A percentile compares a stretch with the other conserved stretches of the same genome.
phyloP scores from a whole-genome alignment of 306 rosid genomes.

The Casuarina glauca region DNA sequence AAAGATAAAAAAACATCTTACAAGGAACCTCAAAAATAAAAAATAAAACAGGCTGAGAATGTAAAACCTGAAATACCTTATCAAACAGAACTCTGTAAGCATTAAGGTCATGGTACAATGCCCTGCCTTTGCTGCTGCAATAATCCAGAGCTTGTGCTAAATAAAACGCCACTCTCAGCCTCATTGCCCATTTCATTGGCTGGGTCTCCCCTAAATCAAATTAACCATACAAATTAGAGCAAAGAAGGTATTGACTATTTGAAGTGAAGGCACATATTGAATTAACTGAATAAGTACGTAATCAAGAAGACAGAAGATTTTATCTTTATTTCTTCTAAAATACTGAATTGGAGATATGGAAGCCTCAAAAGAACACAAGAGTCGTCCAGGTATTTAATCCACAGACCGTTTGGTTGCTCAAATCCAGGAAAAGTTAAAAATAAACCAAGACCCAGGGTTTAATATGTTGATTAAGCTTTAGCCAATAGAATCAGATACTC shows the following conservation, averaged over 20 bases:
- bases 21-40: conserved; percentile 14
- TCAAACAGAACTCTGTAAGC: conserved; percentile 94
- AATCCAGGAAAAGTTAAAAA: background rate
- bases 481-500: background rate
- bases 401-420: background rate
- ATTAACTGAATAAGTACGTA: conserved; percentile 7
- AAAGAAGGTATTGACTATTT: conserved; percentile 8
- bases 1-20: conserved; percentile 17
- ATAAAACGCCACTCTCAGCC: conserved; percentile 96
- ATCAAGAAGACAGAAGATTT: conserved; percentile 18
- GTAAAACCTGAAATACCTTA: conserved; percentile 47
- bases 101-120: conserved; percentile 94
- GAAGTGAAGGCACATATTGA: conserved; percentile 14
- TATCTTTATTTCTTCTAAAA: background rate
- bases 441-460: background rate
- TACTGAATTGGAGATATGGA: too few relatives aligned
- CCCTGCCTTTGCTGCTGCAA: conserved; percentile 83
- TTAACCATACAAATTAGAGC: conserved; percentile 26
- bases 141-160: conserved; percentile 94
- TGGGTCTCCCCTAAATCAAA: conserved; percentile 78
- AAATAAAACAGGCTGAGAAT: background rate
- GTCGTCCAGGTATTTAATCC: background rate
- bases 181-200: conserved; percentile 99
- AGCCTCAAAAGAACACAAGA: conserved; percentile 8
- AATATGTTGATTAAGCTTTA: background rate